Base-by-base conservation (phyloP, 768 basidiomycete genomes). In the Asterophora lycoperdoides region DNA sequence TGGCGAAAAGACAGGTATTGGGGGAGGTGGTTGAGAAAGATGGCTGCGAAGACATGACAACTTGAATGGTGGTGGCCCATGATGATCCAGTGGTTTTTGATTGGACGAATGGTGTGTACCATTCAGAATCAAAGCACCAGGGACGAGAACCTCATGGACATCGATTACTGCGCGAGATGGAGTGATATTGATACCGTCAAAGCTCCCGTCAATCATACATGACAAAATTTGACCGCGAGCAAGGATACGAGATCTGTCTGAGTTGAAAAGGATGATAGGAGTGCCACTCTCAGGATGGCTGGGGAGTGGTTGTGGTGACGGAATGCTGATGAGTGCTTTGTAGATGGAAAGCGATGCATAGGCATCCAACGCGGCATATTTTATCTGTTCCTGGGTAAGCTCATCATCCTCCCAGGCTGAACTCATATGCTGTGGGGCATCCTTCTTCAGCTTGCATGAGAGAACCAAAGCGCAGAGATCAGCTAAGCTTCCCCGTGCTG, bases 401-500 rank as follows among this genome's bases (percentile, higher is more conserved):
- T 49, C 34, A 15, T 30, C 28, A 23, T 46, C 23, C 26, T 46
- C 39, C 62, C 63, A 67, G 11, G 49, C 30, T 30, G 56, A 36
- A 48, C 64, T 62, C 39, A 56, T 32, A 1, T 44, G 48, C 35
- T 56, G 35, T 6, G 48, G 17, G 14, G 53, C 17, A 56, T 67
- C 51, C 43, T 62, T 58, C 34, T 17, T 28, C 23, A 69, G 48
- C 51, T 51, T 23, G 38, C 48, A 49, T 0, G 51, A 36, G 3
- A 71, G 58, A 20, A 68, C 55, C 1, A 20, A 17, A 20, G 63
- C 67, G 36, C 51, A 60, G 1, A 70, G 54, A 42, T 71, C 67
- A 1, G 61, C 54, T 17, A 70, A 60, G n/a, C 66, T 45, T 23
- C 53, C 46, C 35, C 49, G 50, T 5, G 60, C 60, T 49, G 48